Base-by-base conservation (phyloP, 2,329 filamentous ascomycete species). In the Arthrocladium fulminans region DNA sequence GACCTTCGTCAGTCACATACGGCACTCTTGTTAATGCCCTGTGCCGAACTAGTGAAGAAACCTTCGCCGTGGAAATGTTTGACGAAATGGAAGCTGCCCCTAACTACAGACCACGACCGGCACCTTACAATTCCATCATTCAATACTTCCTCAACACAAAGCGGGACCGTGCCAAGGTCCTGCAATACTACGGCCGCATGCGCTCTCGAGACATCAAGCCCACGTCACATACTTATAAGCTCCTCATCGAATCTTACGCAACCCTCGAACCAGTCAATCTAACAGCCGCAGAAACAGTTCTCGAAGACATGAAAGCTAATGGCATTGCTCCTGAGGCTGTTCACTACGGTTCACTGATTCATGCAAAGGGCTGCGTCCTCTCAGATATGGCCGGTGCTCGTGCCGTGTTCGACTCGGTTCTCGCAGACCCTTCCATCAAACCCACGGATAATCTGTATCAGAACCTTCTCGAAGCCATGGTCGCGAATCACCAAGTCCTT, bases 61-160 rank as follows among this genome's bases (percentile, higher is more conserved):
- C 90, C 63, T 95, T 96, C 64, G 92, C 92, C 23, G 92, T 96
- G 63, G 88, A 97, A 68, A 80, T 97, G 59, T 98, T 98, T 63
- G 88, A 97, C 63, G 92, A 98, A 72, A 98, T 98, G 92, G 92
- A 98, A 73, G 81, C 84, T 40, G 95, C 94, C 84, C 84, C 88
- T 49, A 98, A 98, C 73, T 98, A 98, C 79, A 97, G 96, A 74
- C 88, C 92, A 34, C 84, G 92, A 8, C 89, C 92, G 22, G 92
- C 92, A 20, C 92, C 92, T 1, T 98, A 98, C 76, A 96, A 98
- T 74, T 94, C 88, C 68, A 86, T 98, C 82, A 98, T 98, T 81
- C 92, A 98, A 65, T 97, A 95, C 72, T 98, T 97, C 79, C 75
- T 97, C 58, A 94, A 87, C 49, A 97, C 90, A 48, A 97, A 97